Evolutionary conservation across 2,329 filamentous ascomycete genomes (phyloP).

Genomic region (Alternaria brassicicola): DNA sequence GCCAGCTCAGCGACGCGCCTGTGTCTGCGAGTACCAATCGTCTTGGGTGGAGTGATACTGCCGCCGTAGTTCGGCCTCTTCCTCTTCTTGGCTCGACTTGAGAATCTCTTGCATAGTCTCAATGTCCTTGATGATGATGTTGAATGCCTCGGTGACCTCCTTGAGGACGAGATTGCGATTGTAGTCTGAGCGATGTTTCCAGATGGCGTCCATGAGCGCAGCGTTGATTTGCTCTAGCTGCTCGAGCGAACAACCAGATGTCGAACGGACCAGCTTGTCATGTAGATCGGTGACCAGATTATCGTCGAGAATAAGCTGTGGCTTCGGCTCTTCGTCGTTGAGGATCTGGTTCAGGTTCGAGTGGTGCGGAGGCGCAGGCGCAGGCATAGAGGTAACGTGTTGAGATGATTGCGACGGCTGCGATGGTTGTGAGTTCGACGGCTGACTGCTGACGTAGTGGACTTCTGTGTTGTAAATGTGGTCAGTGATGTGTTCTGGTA

Average conservation of each 20-base stretch:
- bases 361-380: conserved; percentile 45
- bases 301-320: conserved; percentile 55
- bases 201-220: conserved; percentile 87
- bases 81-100: conserved; percentile 49
- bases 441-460: conserved; percentile 44
- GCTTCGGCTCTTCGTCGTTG: conserved; percentile 47
- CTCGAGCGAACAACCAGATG: conserved; percentile 83
- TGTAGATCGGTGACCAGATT: conserved; percentile 64
- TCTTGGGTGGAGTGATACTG: conserved; percentile 11
- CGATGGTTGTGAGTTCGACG: conserved; percentile 47
- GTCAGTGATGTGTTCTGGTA: conserved; percentile 23
- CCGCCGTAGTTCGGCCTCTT: conserved; percentile 15
- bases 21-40: conserved; percentile 13
- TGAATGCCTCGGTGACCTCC: conserved; percentile 72
- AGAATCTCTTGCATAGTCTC: conserved; percentile 57
- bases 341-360: conserved; percentile 51
- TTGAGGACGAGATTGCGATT: conserved; percentile 77
- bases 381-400: conserved; percentile 38
- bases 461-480: conserved; percentile 33
- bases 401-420: conserved; percentile 49
- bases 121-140: conserved; percentile 74
- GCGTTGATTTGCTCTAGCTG: conserved; percentile 94
- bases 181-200: conserved; percentile 79
- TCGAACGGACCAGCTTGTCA: conserved; percentile 67
- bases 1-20: conserved; percentile 3